A percentile compares a stretch with the other conserved stretches of the same genome.
Evolutionary conservation across 805 yeast genomes (phyloP).

Genomic region (Wickerhamia fluorescens): DNA sequence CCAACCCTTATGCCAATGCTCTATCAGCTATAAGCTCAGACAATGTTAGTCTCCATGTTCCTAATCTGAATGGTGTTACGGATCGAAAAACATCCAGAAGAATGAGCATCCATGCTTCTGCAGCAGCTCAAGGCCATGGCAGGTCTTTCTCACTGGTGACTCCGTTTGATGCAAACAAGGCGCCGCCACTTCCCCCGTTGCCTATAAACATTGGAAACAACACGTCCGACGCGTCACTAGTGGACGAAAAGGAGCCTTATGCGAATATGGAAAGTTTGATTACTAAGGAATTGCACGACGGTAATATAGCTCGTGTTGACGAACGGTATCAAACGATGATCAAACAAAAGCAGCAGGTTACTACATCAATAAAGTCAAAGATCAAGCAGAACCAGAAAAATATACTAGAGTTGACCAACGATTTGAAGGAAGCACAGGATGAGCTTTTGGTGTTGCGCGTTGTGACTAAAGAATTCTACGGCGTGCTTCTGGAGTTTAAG

Average conservation of each 20-base stretch:
- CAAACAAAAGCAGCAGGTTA: conserved; percentile 43
- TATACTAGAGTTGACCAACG: conserved; percentile 51
- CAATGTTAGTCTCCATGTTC: conserved; percentile 6
- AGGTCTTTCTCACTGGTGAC: conserved; percentile 14
- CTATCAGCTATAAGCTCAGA: conserved; percentile 4
- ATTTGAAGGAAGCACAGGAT: conserved; percentile 55
- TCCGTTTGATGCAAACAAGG: conserved; percentile 15
- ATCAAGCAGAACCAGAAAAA: conserved; percentile 59
- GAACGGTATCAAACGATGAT: conserved; percentile 52
- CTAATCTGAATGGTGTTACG: conserved; percentile 10
- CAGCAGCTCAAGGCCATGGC: conserved; percentile 25
- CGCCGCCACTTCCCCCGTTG: conserved; percentile 27
- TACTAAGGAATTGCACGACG: conserved; percentile 35
- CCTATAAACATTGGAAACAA: conserved; percentile 4
- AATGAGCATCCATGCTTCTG: conserved; percentile 34
- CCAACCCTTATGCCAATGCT: conserved; percentile 24
- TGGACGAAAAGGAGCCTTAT: conserved; percentile 4
- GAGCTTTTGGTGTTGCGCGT: conserved; percentile 58
- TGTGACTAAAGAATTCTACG: conserved; percentile 52
- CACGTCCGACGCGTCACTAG: conserved; percentile 4
- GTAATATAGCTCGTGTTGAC: too few relatives aligned
- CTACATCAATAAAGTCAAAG: conserved; percentile 49
- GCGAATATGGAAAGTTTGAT: conserved; percentile 12
- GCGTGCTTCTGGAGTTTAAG: conserved; percentile 50
- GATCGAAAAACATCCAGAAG: conserved; percentile 20